A percentile compares a stretch with the other conserved stretches of the same genome.
phyloP scores from a whole-genome alignment of 192 early-diverging fungal species.

The Rhizophlyctis rosea region DNA sequence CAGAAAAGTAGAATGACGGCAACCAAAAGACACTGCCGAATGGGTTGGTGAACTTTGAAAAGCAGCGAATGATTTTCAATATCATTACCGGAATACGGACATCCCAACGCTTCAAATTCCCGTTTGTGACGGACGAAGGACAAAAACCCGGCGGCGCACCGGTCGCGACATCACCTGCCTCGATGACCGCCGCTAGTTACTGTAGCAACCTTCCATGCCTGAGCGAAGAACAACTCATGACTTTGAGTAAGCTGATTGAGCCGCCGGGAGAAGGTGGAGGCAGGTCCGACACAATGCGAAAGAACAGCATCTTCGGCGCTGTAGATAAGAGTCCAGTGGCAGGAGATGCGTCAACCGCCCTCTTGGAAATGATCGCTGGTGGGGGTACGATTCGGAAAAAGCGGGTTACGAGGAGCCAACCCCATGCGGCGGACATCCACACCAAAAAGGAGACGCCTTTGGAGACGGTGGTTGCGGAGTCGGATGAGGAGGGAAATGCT shows the following conservation, averaged over 20 bases:
- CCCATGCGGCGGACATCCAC: too few relatives aligned
- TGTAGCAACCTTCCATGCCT: conserved; percentile 23
- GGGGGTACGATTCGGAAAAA: not conserved
- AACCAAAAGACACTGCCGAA: conserved; percentile 24
- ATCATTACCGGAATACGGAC: conserved; percentile 11
- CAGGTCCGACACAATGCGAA: not conserved
- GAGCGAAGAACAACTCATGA: conserved; percentile 25
- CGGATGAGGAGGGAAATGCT: too few relatives aligned
- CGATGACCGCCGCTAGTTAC: conserved; percentile 27
- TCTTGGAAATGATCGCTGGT: not conserved
- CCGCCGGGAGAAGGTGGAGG: not conserved
- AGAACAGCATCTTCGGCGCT: not conserved
- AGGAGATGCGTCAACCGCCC: not conserved
- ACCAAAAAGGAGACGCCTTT: too few relatives aligned
- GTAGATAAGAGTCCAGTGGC: not conserved
- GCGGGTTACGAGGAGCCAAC: too few relatives aligned
- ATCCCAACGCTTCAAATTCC: conserved; percentile 22
- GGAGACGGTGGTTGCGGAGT: too few relatives aligned
- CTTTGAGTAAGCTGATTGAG: conserved; percentile 23
- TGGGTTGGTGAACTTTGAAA: conserved; percentile 35
- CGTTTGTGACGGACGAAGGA: conserved; percentile 25
- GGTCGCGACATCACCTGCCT: not conserved
- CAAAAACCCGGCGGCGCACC: not conserved
- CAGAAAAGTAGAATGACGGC: conserved; percentile 25
- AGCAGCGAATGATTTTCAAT: conserved; percentile 19